Conservation (phyloP, 768 basidiomycete genomes). For the Pisolithus sp. region DNA sequence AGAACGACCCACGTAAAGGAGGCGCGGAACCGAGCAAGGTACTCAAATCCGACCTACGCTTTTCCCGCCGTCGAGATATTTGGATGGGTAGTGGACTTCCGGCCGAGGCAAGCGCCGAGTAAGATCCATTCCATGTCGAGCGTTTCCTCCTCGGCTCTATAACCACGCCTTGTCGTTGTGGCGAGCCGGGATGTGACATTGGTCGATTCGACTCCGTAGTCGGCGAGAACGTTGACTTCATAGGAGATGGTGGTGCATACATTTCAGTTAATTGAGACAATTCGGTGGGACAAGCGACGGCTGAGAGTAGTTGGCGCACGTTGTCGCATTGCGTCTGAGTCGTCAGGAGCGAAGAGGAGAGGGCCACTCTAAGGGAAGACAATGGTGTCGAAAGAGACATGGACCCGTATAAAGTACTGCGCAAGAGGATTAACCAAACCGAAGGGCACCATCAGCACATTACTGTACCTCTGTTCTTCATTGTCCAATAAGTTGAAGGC, state of each 20-base stretch:
- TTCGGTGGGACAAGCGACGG: slow-evolving; percentile 64
- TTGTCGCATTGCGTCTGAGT: slow-evolving; percentile 80
- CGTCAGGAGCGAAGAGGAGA: slow-evolving; percentile 67
- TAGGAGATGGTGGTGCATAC: slow-evolving; percentile 78
- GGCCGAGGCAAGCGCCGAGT: slow-evolving; percentile 42
- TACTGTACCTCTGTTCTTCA: slow-evolving; percentile 58
- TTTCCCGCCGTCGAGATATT: slow-evolving; percentile 40
- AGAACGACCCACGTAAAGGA: slow-evolving; percentile 21
- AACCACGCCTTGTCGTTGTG: slow-evolving; percentile 12
- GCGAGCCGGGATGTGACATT: slow-evolving; percentile 36
- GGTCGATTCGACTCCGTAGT: slow-evolving; percentile 33
- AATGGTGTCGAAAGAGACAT: slow-evolving; percentile 29
- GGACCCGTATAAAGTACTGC: slow-evolving; percentile 34
- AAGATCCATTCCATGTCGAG: slow-evolving; percentile 72
- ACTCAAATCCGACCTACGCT: slow-evolving; percentile 50
- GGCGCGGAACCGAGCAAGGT: slow-evolving; percentile 34
- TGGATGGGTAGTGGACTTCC: slow-evolving; percentile 40
- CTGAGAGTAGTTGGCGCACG: slow-evolving; percentile 70
- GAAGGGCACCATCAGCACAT: not conserved
- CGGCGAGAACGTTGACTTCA: slow-evolving; percentile 19
- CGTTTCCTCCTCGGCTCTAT: slow-evolving; percentile 41
- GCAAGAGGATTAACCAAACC: slow-evolving; percentile 2
- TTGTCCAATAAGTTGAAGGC: slow-evolving; percentile 58
- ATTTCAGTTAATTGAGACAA: slow-evolving; percentile 79
- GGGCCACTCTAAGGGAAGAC: slow-evolving; percentile 51